Evolutionary conservation across 495 filamentous ascomycete genomes (phyloP), one percentile per base, ranked within the genome.

Genomic region (Trichoderma erinaceum): DNA sequence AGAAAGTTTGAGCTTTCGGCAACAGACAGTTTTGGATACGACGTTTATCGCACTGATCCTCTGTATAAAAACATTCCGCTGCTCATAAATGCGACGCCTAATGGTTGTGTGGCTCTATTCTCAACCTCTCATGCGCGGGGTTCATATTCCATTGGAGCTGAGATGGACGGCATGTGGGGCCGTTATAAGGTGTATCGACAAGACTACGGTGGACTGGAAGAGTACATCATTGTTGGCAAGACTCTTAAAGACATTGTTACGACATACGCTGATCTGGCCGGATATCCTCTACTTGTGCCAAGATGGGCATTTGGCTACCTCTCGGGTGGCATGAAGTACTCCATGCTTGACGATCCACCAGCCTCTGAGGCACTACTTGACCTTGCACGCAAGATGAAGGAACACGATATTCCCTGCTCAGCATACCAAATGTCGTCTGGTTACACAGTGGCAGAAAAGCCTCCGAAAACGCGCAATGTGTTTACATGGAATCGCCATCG

Each of bases 41-140:
- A 91, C 71, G 82, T 85, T 29, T 87, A 89, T 73, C 83, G 85
- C 23, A 86, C 87, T 56, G 89, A 91, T 73, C 88, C 89, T 16
- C 78, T 91, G 63, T 91, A 91, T 79, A 91, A 91, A 75, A 85
- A 90, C 69, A 87, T 89, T 48, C 88, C 89, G 0, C 80, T 91
- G 0, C 75, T 91, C 29, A 87, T 91, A 75, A 87, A 87, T 67
- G 85, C 83, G 6, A 85, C 82, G 1, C 79, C 84, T 0, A 72
- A 83, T 11, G 87, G 86, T 8, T 87, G 85, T 41, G 83, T 90
- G 16, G 88, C 82, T 1, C 84, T 88, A 35, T 90, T 89, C 78
- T 88, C 87, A 1, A 88, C 86, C 0, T 85, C 86, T 1, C 86
- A 89, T 71, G 78, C 81, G 4, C 75, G 86, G 21, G 87, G 84